Evolutionary conservation across 2,329 filamentous ascomycete species (phyloP).

Genomic region (Thermomyces lanuginosus): DNA sequence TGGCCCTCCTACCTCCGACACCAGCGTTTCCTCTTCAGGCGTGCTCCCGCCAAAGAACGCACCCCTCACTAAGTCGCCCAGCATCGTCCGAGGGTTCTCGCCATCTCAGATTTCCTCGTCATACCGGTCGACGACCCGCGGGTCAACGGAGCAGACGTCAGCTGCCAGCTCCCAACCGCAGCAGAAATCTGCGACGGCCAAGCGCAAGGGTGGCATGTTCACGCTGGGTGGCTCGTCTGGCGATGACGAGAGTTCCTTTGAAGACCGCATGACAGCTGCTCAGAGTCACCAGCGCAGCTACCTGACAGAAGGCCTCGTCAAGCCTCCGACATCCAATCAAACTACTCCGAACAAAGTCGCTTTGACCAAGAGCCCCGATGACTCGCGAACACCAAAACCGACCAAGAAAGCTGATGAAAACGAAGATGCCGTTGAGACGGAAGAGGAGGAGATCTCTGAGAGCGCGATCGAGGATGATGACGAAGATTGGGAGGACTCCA

Average conservation of each 20-base stretch:
- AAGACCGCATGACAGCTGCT: constrained; percentile 41
- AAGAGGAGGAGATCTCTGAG: constrained; percentile 59
- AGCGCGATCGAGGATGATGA: constrained; percentile 64
- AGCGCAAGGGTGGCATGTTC: constrained; percentile 52
- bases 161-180: constrained; percentile 31
- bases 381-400: constrained; percentile 48
- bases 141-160: constrained; percentile 23
- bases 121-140: constrained; percentile 44
- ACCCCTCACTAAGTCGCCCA: constrained; percentile 43
- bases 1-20: constrained; percentile 38
- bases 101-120: constrained; percentile 57
- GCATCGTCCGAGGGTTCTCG: constrained; percentile 73
- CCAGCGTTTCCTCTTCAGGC: constrained; percentile 42
- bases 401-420: constrained; percentile 41
- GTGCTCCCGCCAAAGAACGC: constrained; percentile 28
- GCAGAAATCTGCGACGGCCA: constrained; percentile 35
- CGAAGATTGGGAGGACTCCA: constrained; percentile 46
- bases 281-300: constrained; percentile 37
- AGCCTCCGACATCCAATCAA: constrained; percentile 15
- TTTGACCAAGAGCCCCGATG: constrained; percentile 64
- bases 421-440: constrained; percentile 43
- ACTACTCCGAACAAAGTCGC: constrained; percentile 52
- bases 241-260: constrained; percentile 64
- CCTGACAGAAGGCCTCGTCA: constrained; percentile 37
- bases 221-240: constrained; percentile 70